Conservation (phyloP, 345 rosid species). For the Alliaria petiolata region DNA sequence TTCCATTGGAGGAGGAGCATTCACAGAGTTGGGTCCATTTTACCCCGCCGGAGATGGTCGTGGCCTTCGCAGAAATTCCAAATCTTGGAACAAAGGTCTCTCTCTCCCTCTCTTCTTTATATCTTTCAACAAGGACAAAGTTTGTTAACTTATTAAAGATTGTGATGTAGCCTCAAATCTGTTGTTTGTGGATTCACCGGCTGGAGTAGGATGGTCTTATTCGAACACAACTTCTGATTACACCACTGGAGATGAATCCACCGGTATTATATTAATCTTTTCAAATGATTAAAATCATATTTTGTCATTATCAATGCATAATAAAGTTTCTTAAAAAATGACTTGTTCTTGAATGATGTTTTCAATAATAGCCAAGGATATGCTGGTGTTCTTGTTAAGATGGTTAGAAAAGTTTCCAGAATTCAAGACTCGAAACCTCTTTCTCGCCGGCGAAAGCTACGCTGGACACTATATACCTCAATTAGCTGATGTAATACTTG, state of each 20-base stretch:
- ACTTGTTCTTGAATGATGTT: not conserved
- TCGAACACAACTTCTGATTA: slow-evolving; percentile 77
- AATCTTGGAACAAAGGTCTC: slow-evolving; percentile 94
- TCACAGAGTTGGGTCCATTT: slow-evolving; percentile 94
- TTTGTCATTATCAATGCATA: not conserved
- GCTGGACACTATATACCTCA: slow-evolving; percentile 98
- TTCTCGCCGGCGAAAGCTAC: slow-evolving; percentile 94
- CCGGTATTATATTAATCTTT: slow-evolving; percentile 42
- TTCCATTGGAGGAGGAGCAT: slow-evolving; percentile 92
- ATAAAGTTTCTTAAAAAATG: not conserved
- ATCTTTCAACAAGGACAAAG: not conserved
- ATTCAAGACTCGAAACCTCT: slow-evolving; percentile 52
- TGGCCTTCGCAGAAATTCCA: slow-evolving; percentile 65
- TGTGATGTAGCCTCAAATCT: slow-evolving; percentile 70
- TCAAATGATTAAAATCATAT: not conserved
- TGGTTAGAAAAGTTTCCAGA: slow-evolving; percentile 84
- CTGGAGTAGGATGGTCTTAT: slow-evolving; percentile 98
- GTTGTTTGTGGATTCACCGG: slow-evolving; percentile 91
- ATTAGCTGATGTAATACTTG: slow-evolving; percentile 62
- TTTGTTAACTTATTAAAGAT: not conserved
- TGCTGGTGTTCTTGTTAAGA: slow-evolving; percentile 63
- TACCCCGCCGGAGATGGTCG: slow-evolving; percentile 76
- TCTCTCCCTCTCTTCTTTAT: not conserved
- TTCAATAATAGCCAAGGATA: slow-evolving; percentile 57
- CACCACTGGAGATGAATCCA: slow-evolving; percentile 59